These are phyloP conservation scores for Dendrostoma leiphaemia DNA, from an alignment of 2,329 filamentous ascomycete genomes.

Conservation along the genomic window DNA sequence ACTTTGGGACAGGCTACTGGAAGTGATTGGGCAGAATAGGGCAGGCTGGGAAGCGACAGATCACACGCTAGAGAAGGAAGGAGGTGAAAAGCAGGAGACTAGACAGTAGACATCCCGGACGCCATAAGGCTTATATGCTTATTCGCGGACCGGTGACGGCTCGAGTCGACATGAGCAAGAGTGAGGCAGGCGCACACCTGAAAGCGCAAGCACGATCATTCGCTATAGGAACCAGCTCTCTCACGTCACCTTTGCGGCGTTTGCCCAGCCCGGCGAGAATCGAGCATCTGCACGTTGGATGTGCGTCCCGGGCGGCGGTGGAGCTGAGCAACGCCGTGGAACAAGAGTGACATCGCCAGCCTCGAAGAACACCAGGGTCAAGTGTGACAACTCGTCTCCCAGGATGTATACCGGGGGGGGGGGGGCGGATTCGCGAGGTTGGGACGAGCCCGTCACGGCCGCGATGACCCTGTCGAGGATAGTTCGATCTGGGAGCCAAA, in stretches of 20 bases:
- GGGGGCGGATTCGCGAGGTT: neutral
- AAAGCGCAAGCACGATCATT: conserved; percentile 1
- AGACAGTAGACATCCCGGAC: no score
- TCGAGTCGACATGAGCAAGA: conserved; percentile 11
- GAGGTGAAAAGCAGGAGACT: conserved; percentile 17
- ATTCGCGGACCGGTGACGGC: conserved; percentile 10
- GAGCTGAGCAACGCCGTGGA: conserved; percentile 8
- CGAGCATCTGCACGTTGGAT: conserved; percentile 1
- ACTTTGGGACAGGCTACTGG: conserved; percentile 25
- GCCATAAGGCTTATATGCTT: neutral
- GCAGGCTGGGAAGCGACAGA: conserved; percentile 21
- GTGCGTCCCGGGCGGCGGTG: neutral
- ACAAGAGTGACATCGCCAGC: conserved; percentile 11
- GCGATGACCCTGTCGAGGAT: conserved; percentile 8
- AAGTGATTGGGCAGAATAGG: conserved; percentile 21
- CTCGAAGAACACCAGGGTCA: no score
- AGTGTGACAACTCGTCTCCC: no score
- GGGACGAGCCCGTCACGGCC: conserved; percentile 6
- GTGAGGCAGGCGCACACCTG: conserved; percentile 1
- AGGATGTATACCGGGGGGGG: no score
- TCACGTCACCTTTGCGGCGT: neutral
- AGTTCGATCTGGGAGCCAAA: conserved; percentile 5
- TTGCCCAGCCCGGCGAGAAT: conserved; percentile 5
- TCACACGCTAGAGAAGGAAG: conserved; percentile 12
- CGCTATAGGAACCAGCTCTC: neutral